Evolutionary conservation across 805 yeast species (phyloP).

Genomic region (Candida silvicultrix): DNA sequence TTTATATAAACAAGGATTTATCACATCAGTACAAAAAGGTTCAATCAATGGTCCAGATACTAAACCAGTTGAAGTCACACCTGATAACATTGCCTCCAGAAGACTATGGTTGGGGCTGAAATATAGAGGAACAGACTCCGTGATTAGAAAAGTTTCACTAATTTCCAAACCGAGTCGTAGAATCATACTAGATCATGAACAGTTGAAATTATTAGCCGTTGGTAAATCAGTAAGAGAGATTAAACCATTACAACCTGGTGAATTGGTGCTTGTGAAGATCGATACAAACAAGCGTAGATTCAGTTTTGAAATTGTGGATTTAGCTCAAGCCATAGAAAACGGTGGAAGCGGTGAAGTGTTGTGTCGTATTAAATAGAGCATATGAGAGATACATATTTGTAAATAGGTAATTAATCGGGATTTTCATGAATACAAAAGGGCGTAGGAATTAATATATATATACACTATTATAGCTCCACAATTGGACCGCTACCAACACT

Average conservation of each 20-base stretch:
- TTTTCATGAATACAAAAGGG: not conserved
- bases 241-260: conserved; percentile 84
- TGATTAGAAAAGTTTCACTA: conserved; percentile 62
- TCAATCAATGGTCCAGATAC: conserved; percentile 79
- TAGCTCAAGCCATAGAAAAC: conserved; percentile 80
- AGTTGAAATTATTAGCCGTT: conserved; percentile 64
- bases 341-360: conserved; percentile 71
- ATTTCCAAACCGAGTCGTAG: conserved; percentile 83
- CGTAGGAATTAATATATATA: not conserved
- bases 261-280: conserved; percentile 58
- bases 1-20: conserved; percentile 85
- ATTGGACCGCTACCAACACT: conserved; percentile 61
- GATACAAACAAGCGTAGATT: conserved; percentile 35
- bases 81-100: conserved; percentile 79
- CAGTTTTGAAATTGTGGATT: conserved; percentile 48
- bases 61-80: conserved; percentile 69
- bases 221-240: conserved; percentile 74
- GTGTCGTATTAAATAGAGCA: conserved; percentile 56
- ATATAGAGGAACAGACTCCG: conserved; percentile 75
- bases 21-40: conserved; percentile 80
- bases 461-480: conserved; percentile 34
- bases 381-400: not conserved
- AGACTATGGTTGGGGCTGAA: conserved; percentile 90
- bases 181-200: conserved; percentile 55
- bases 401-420: no score